phyloP scores from a whole-genome alignment of 305 asterid species.

The Fraxinus platypoda region DNA sequence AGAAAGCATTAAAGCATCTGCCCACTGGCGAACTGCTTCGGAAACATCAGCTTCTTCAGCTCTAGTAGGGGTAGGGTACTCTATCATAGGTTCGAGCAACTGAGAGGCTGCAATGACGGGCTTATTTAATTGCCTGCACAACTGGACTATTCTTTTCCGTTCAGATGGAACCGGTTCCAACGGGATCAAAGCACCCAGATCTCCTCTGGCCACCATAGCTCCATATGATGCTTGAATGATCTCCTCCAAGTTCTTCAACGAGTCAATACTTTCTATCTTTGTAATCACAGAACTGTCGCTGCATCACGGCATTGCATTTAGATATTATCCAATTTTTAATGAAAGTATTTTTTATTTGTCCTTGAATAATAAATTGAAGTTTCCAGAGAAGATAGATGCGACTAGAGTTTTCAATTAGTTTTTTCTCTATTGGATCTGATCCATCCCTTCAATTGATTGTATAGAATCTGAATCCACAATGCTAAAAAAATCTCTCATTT shows the following conservation, averaged over 20 bases:
- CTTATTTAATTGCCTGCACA: slow-evolving; percentile 81
- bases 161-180: slow-evolving; percentile 96
- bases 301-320: slow-evolving; percentile 27
- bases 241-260: slow-evolving; percentile 87
- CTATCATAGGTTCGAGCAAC: slow-evolving; percentile 97
- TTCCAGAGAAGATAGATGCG: background rate
- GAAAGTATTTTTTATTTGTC: background rate
- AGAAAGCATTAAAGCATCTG: slow-evolving; percentile 97
- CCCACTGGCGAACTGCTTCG: slow-evolving; percentile 91
- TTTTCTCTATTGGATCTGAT: background rate
- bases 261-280: slow-evolving; percentile 93
- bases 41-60: slow-evolving; percentile 99
- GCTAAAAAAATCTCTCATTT: background rate
- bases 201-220: slow-evolving; percentile 99
- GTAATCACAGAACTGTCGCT: slow-evolving; percentile 88
- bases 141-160: slow-evolving; percentile 81
- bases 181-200: slow-evolving; percentile 96
- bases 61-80: slow-evolving; percentile 96
- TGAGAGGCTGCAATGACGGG: slow-evolving; percentile 98
- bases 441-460: background rate
- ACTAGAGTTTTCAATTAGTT: background rate
- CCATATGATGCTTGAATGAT: slow-evolving; percentile 85
- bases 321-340: background rate
- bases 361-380: background rate
- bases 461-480: background rate